Conservation (phyloP, 2,329 filamentous ascomycete genomes). For the Cytospora chrysosperma region DNA sequence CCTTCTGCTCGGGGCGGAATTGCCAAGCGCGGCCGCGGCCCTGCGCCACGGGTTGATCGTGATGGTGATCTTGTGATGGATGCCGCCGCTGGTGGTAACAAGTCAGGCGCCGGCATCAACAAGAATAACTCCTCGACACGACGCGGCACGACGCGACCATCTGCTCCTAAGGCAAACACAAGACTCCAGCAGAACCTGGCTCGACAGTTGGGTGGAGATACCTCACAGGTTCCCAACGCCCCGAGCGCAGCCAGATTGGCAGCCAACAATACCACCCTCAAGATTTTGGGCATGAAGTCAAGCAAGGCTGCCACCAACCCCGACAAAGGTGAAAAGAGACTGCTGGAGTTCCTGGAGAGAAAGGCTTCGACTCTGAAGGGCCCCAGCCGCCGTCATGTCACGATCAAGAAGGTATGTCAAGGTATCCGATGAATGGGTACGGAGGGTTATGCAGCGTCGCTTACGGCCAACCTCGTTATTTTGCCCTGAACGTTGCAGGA, state of each 20-base stretch:
- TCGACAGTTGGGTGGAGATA: slow-evolving; percentile 35
- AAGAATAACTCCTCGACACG: slow-evolving; percentile 27
- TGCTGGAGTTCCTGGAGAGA: slow-evolving; percentile 69
- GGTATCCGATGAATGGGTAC: slow-evolving; percentile 43
- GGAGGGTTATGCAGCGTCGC: slow-evolving; percentile 41
- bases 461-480: slow-evolving; percentile 40
- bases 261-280: slow-evolving; percentile 40
- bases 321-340: slow-evolving; percentile 64
- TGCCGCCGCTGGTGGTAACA: slow-evolving; percentile 11
- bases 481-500: slow-evolving; percentile 39
- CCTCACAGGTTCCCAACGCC: slow-evolving; percentile 29
- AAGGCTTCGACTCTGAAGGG: slow-evolving; percentile 49
- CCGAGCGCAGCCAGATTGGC: slow-evolving; percentile 27
- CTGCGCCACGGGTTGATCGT: slow-evolving; percentile 42
- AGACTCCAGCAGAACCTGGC: slow-evolving; percentile 27
- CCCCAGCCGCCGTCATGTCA: slow-evolving; percentile 56
- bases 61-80: slow-evolving; percentile 64
- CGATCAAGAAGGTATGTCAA: slow-evolving; percentile 76
- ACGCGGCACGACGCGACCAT: slow-evolving; percentile 22
- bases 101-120: slow-evolving; percentile 35
- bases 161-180: slow-evolving; percentile 22
- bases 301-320: slow-evolving; percentile 67
- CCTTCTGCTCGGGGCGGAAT: slow-evolving; percentile 46
- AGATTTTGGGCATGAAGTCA: slow-evolving; percentile 61
- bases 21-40: slow-evolving; percentile 45